These are phyloP conservation scores for Dactylonectria macrodidyma DNA, from an alignment of 2,329 filamentous ascomycete genomes.

Conservation along the genomic window DNA sequence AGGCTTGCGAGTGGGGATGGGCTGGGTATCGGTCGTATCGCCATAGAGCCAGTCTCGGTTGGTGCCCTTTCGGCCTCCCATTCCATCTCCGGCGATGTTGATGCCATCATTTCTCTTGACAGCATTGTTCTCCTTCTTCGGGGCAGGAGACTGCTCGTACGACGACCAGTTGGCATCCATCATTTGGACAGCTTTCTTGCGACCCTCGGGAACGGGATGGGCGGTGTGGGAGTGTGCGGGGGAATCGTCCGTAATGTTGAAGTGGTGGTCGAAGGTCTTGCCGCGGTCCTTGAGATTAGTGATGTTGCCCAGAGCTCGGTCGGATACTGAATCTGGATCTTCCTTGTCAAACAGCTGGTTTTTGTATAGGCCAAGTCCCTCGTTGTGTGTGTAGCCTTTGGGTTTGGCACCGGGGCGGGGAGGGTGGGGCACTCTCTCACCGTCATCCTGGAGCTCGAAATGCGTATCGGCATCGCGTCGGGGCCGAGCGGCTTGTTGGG, in stretches of 20 bases:
- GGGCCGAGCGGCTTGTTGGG: conserved; percentile 73
- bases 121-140: conserved; percentile 28
- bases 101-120: conserved; percentile 47
- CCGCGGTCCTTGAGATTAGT: conserved; percentile 81
- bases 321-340: conserved; percentile 57
- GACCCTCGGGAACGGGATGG: conserved; percentile 68
- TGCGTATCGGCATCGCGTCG: conserved; percentile 87
- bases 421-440: conserved; percentile 68
- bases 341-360: conserved; percentile 80
- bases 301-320: conserved; percentile 72
- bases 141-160: conserved; percentile 68
- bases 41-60: conserved; percentile 70
- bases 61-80: conserved; percentile 72
- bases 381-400: conserved; percentile 74
- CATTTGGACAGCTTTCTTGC: conserved; percentile 79
- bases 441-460: conserved; percentile 87
- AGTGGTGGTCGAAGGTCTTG: conserved; percentile 86
- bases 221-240: conserved; percentile 62
- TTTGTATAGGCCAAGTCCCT: conserved; percentile 79
- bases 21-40: conserved; percentile 58
- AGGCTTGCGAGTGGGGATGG: conserved; percentile 54
- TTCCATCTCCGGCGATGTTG: conserved; percentile 72
- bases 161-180: conserved; percentile 77
- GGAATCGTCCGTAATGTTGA: conserved; percentile 80
- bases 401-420: conserved; percentile 61